These are phyloP conservation scores for Penicillium sp. DNA, from an alignment of 2,329 filamentous ascomycete species.

Conservation along the genomic window DNA sequence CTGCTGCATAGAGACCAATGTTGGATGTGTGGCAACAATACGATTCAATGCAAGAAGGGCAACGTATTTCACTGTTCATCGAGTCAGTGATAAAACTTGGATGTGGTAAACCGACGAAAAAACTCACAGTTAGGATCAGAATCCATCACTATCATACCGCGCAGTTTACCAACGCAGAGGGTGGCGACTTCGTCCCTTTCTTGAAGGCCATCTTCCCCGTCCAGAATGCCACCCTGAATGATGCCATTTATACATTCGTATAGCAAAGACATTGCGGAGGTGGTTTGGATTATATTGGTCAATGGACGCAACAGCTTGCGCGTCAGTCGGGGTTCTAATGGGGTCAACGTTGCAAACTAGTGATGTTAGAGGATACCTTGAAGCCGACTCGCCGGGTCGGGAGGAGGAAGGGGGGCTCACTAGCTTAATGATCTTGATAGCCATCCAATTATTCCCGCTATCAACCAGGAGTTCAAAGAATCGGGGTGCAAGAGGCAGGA, in stretches of 20 bases:
- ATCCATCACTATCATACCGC: conserved; percentile 91
- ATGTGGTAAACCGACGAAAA: conserved; percentile 17
- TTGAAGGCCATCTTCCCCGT: conserved; percentile 73
- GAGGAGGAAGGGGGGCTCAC: conserved; percentile 50
- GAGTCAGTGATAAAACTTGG: conserved; percentile 7
- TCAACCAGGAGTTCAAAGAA: conserved; percentile 91
- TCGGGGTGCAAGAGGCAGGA: conserved; percentile 84
- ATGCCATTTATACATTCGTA: conserved; percentile 99
- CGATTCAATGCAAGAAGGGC: conserved; percentile 93
- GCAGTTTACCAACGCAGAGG: conserved; percentile 86
- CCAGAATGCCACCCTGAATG: conserved; percentile 92
- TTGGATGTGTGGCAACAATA: conserved; percentile 84
- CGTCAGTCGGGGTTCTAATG: conserved; percentile 85
- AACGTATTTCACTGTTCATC: conserved; percentile 82
- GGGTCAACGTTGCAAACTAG: conserved; percentile 91
- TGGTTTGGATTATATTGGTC: conserved; percentile 90
- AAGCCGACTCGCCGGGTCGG: background rate
- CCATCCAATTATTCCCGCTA: conserved; percentile 98
- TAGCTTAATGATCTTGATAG: conserved; percentile 97
- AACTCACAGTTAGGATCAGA: conserved; percentile 85
- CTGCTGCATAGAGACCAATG: conserved; percentile 86
- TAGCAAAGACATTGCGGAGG: conserved; percentile 93
- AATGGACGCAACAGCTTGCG: conserved; percentile 89
- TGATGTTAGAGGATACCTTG: conserved; percentile 23
- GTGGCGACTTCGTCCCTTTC: conserved; percentile 90